These are phyloP conservation scores for Ceratobasidium papillatum DNA, from an alignment of 1,284 basidiomycete genomes.

Conservation along the genomic window DNA sequence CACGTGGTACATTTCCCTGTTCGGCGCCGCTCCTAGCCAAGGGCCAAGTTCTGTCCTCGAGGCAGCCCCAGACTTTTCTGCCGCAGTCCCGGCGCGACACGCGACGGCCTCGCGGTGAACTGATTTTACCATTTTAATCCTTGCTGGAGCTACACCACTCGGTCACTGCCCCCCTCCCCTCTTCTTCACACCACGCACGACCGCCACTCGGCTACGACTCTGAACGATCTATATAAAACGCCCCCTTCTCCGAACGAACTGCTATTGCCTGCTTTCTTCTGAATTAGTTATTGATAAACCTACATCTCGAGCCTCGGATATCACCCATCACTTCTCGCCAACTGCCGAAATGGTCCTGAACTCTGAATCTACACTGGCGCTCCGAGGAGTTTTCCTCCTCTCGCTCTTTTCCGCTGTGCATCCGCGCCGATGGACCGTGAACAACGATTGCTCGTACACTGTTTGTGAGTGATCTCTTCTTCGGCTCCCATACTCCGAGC, in stretches of 20 bases:
- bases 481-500: conserved; percentile 11
- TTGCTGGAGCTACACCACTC: not conserved
- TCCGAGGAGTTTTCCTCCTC: conserved; percentile 20
- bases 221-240: conserved; percentile 18
- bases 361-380: conserved; percentile 13
- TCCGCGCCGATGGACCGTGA: conserved; percentile 30
- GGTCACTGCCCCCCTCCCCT: conserved; percentile 10
- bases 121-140: conserved; percentile 30
- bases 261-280: not conserved
- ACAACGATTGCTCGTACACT: conserved; percentile 36
- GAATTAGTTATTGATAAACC: not conserved
- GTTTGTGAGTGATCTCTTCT: conserved; percentile 16
- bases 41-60: conserved; percentile 24
- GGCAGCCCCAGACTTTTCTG: conserved; percentile 16
- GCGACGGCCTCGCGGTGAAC: conserved; percentile 26
- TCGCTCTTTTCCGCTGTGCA: conserved; percentile 11
- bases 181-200: conserved; percentile 14
- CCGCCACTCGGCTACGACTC: conserved; percentile 37
- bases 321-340: not conserved
- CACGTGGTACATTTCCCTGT: not conserved
- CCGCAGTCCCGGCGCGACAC: conserved; percentile 30
- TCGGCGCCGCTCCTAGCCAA: conserved; percentile 1
- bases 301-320: conserved; percentile 1
- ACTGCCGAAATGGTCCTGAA: conserved; percentile 32
- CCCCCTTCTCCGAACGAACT: conserved; percentile 1